These are phyloP conservation scores for Penicillium simplicissimum DNA, from an alignment of 495 filamentous ascomycete species.

Conservation along the genomic window DNA sequence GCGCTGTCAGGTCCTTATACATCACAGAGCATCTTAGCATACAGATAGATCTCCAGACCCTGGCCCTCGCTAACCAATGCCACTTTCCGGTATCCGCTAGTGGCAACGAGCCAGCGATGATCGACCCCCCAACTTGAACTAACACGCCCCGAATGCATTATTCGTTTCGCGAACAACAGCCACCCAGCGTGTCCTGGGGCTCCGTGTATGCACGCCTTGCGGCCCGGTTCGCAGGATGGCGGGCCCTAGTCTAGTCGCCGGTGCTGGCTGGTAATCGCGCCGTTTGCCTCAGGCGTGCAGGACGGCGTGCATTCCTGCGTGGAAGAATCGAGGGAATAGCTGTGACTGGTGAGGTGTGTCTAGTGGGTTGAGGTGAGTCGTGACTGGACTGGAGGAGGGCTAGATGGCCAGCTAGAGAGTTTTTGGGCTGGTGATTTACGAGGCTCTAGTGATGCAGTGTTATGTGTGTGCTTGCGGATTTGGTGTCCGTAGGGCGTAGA, in stretches of 20 bases:
- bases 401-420: neutral
- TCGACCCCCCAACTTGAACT: neutral
- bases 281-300: constrained; percentile 75
- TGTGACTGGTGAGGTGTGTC: neutral
- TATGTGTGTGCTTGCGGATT: neutral
- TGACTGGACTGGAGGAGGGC: neutral
- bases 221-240: constrained; percentile 75
- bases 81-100: neutral
- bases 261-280: constrained; percentile 63
- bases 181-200: constrained; percentile 51
- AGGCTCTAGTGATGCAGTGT: neutral
- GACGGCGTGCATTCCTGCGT: constrained; percentile 46
- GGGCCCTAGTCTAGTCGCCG: constrained; percentile 76
- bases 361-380: neutral
- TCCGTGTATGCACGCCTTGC: constrained; percentile 92
- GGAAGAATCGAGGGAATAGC: neutral
- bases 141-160: neutral
- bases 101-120: neutral
- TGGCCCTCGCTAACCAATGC: neutral
- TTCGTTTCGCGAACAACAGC: neutral
- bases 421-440: neutral
- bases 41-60: neutral
- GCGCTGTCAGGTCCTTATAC: neutral
- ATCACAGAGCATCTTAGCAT: neutral
- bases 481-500: neutral